phyloP scores from a whole-genome alignment of 345 rosid species.

The Euphorbia tirucalli region DNA sequence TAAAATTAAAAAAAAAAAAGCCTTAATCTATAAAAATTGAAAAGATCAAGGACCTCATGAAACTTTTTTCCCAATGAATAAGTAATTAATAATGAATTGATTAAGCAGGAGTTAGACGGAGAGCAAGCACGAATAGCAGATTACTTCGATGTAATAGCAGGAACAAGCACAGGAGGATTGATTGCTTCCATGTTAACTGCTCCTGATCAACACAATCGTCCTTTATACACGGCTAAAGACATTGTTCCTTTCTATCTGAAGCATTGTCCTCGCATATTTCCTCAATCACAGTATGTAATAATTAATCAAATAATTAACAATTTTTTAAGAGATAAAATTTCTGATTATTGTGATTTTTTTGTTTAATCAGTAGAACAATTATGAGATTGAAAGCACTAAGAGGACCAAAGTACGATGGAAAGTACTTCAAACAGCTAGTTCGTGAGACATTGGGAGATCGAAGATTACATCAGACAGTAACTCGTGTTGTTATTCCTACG shows the following conservation, averaged over 20 bases:
- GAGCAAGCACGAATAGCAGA: constrained; percentile 15
- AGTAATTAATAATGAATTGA: too few relatives aligned
- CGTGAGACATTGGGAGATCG: constrained; percentile 7
- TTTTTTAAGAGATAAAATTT: too few relatives aligned
- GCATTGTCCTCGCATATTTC: constrained; percentile 18
- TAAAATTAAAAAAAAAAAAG: too few relatives aligned
- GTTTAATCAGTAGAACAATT: not conserved
- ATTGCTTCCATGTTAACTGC: constrained; percentile 15
- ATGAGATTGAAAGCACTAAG: constrained; percentile 4
- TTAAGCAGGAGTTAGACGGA: constrained; percentile 19
- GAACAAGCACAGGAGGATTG: constrained; percentile 25
- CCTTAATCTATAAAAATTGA: too few relatives aligned
- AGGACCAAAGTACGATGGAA: constrained; percentile 23
- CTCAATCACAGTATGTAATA: constrained; percentile 12
- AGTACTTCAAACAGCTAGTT: not conserved
- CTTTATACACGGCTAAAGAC: constrained; percentile 16
- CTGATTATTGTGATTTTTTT: not conserved
- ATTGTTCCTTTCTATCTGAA: constrained; percentile 18
- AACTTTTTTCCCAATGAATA: too few relatives aligned
- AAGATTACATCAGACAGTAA: constrained; percentile 12
- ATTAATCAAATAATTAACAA: not conserved
- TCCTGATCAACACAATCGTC: constrained; percentile 17
- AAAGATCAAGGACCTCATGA: too few relatives aligned
- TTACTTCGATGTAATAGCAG: constrained; percentile 23
- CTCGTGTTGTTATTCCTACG: constrained; percentile 20